Evolutionary conservation across 176 grass and related monocot genomes (phyloP), one percentile per base, ranked within the genome.

Genomic region (Thinopyrum elongatum): DNA sequence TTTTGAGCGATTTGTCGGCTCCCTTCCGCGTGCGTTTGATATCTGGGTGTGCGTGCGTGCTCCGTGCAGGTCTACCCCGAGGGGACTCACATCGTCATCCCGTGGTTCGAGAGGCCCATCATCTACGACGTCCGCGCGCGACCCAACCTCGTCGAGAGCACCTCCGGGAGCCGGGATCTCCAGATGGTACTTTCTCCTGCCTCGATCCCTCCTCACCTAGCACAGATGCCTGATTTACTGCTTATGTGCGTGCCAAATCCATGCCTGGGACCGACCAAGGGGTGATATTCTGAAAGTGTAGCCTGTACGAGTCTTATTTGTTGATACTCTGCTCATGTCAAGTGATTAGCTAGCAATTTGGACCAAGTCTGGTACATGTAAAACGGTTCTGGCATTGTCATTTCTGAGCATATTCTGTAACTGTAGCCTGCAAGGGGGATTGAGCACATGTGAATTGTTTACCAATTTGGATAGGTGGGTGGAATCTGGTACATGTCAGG

Each of bases 131-230:
- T 97, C 62, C 95, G 95, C 57, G 90, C 95, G 65, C 88, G 88
- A 80, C 95, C 95, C 69, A 91, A 97, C 93, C 88, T 97, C 83
- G 90, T 95, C 13, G 95, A 98, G 90, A 98, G 92, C 89, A 97
- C 95, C 79, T 91, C 95, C 51, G 95, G 92, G 23, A 97, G 95
- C 61, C 86, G 79, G 25, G 92, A 97, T 83, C 92, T 97, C 26
- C 95, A 97, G 81, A 97, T 93, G 92, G 95, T 97, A 57, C 15
- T 2, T 17, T 1, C 1, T 5, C 4, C 65, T 57, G 9, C 14
- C 65, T 22, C 0, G 7, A 60, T 58, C 22, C 39, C 73, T 31
- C 39, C 36, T 5, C 35, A 5, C 7, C 41, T 64, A 22, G 7
- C 53, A 2, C 19, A 8, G 53, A 57, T 57, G 19, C 53, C 6